Base-by-base conservation (phyloP, 2,329 filamentous ascomycete genomes). In the Podosphaera aphanis region DNA sequence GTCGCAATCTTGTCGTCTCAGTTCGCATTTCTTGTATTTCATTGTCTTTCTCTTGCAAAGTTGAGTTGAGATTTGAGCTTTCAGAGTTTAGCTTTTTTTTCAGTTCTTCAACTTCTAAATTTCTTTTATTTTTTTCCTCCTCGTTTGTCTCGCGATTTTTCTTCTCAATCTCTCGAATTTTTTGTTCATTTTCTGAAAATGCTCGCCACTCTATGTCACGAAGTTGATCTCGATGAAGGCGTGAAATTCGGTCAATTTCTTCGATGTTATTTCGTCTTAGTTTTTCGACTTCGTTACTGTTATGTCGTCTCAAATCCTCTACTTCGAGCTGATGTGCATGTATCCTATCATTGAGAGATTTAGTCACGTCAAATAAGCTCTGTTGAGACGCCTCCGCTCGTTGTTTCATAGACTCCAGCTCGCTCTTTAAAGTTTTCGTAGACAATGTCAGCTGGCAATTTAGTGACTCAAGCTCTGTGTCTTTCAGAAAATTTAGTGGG, bases 141-240 rank as follows among this genome's bases (percentile, higher is more conserved):
- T 82, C 75, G 15, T 83, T 58, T 54, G 83, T 74, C n/a, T 49
- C 48, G 44, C 55, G 52, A 16, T 54, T 52, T 44, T 51, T 52
- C 21, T 54, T 51, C 45, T 62, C 58, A 16, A 61, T 16, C 31
- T 58, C 53, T 49, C 57, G 50, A 39, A 57, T 29, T 50, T 51
- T 48, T 35, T 58, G 51, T 27, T 60, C 56, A 19, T 59, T 41
- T 47, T 60, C 57, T 18, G 66, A 66, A 35, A 76, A 70, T 49
- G 80, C 67, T 40, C 71, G 71, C 45, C 73, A 68, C 54, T 74
- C 71, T 29, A 84, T 53, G 3, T 74, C 70, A 5, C 76, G 72
- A 15, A 88, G 56, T 44, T 82, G 77, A 45, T 83, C 76, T 49
- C 74, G 69, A 51, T 88, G 77, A 40, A 71, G 66, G 47, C 69